Evolutionary conservation across 1,284 basidiomycete species (phyloP).

Genomic region (Boletus smithii): DNA sequence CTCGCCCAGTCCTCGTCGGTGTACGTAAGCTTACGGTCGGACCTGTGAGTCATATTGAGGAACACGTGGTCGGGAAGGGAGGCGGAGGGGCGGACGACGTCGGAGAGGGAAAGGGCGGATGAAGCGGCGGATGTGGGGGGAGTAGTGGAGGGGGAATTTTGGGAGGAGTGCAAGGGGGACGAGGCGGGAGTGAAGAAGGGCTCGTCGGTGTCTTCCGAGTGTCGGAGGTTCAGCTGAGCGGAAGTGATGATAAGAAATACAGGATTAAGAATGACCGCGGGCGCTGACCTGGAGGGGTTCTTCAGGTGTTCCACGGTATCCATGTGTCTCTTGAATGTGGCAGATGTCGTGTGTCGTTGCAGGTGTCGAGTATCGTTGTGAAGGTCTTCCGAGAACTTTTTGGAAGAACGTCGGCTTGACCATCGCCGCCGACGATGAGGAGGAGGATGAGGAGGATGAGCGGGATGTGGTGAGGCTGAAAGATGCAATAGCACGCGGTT

Average conservation of each 20-base stretch:
- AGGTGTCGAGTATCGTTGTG: constrained; percentile 27
- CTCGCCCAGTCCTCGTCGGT: constrained; percentile 59
- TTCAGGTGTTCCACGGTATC: constrained; percentile 12
- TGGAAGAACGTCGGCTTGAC: constrained; percentile 32
- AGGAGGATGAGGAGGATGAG: background rate
- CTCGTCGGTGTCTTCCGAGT: constrained; percentile 24
- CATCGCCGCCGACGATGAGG: constrained; percentile 20
- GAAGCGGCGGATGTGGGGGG: constrained; percentile 29
- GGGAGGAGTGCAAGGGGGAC: constrained; percentile 16
- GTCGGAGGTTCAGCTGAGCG: constrained; percentile 20
- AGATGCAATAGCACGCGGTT: constrained; percentile 18
- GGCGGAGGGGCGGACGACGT: constrained; percentile 17
- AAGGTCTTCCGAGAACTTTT: constrained; percentile 30
- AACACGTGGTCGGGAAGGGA: constrained; percentile 22
- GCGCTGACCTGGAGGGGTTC: constrained; percentile 22
- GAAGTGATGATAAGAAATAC: constrained; percentile 9
- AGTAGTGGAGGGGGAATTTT: constrained; percentile 23
- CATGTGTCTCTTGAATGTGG: constrained; percentile 5
- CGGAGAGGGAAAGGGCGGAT: constrained; percentile 26
- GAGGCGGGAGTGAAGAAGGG: constrained; percentile 35
- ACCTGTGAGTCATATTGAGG: constrained; percentile 17
- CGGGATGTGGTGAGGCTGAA: constrained; percentile 11
- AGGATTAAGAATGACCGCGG: background rate
- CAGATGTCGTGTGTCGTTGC: constrained; percentile 3
- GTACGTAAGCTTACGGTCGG: constrained; percentile 33